Conservation (phyloP, 75 land plant genomes). For the Sequoia sempervirens region DNA sequence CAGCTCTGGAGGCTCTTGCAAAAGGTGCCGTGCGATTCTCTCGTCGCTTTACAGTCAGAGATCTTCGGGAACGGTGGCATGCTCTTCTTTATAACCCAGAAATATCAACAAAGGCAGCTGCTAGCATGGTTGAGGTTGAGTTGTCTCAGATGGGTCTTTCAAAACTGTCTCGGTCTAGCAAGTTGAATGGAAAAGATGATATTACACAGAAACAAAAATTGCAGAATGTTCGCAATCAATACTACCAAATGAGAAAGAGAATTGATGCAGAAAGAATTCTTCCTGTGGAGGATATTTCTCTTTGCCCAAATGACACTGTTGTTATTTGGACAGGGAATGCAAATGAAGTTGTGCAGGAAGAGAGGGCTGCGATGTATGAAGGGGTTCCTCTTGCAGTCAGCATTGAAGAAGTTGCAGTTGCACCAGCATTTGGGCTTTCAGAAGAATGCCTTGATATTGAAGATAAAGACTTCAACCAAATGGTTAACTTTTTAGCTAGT, state of each 20-base stretch:
- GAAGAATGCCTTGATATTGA: conserved; percentile 20
- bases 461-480: conserved; percentile 22
- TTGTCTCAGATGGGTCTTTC: conserved; percentile 21
- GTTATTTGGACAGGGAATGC: not conserved
- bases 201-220: conserved; percentile 24
- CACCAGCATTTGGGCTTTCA: conserved; percentile 16
- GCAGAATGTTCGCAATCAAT: conserved; percentile 46
- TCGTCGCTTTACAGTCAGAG: conserved; percentile 56
- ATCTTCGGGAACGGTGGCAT: conserved; percentile 83
- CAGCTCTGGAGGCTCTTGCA: conserved; percentile 93
- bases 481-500: conserved; percentile 28
- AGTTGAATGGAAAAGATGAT: conserved; percentile 26
- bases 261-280: conserved; percentile 27
- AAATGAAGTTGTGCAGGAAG: conserved; percentile 7
- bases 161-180: conserved; percentile 23
- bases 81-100: conserved; percentile 79
- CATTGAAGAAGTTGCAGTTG: conserved; percentile 7
- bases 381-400: conserved; percentile 1
- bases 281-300: conserved; percentile 12
- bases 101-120: conserved; percentile 66
- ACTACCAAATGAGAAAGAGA: conserved; percentile 56
- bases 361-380: not conserved
- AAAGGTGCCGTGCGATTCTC: conserved; percentile 93
- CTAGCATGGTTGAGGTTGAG: conserved; percentile 55
- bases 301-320: not conserved